Evolutionary conservation across 495 filamentous ascomycete genomes (phyloP).

Genomic region (Talaromyces nanjingensis): DNA sequence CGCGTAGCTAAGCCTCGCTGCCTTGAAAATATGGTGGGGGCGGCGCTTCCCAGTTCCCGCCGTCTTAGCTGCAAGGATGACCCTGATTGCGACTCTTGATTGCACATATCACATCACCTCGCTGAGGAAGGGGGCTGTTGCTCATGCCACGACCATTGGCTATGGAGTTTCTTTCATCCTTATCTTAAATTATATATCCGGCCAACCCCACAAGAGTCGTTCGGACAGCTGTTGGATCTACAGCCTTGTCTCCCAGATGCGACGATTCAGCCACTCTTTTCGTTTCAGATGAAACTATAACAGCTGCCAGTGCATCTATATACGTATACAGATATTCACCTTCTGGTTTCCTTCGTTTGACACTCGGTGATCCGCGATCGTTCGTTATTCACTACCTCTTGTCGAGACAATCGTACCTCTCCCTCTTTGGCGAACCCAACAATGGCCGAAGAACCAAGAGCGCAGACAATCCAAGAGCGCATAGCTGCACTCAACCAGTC

Average conservation of each 20-base stretch:
- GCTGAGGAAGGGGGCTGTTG: not conserved
- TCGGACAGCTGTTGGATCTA: not conserved
- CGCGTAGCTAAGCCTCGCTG: not conserved
- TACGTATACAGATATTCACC: not conserved
- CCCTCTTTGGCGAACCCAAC: not conserved
- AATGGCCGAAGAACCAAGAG: slow-evolving; percentile 33
- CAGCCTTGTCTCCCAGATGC: not conserved
- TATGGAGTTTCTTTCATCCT: not conserved
- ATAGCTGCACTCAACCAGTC: slow-evolving; percentile 54
- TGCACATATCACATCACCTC: not conserved
- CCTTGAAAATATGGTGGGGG: not conserved
- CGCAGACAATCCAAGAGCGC: slow-evolving; percentile 48
- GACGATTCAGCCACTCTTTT: not conserved
- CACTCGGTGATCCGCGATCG: not conserved
- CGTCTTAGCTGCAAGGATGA: not conserved
- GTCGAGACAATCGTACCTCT: not conserved
- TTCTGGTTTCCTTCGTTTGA: not conserved
- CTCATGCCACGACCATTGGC: not conserved
- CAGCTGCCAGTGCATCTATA: not conserved
- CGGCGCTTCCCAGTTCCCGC: not conserved
- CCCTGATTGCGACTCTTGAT: not conserved
- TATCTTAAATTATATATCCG: not conserved
- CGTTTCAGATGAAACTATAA: not conserved
- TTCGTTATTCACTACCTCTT: not conserved
- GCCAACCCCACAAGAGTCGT: not conserved